A percentile compares a stretch with the other conserved stretches of the same genome.
Evolutionary conservation across 176 grass and related monocot genomes (phyloP).

Genomic region (Triticum urartu): DNA sequence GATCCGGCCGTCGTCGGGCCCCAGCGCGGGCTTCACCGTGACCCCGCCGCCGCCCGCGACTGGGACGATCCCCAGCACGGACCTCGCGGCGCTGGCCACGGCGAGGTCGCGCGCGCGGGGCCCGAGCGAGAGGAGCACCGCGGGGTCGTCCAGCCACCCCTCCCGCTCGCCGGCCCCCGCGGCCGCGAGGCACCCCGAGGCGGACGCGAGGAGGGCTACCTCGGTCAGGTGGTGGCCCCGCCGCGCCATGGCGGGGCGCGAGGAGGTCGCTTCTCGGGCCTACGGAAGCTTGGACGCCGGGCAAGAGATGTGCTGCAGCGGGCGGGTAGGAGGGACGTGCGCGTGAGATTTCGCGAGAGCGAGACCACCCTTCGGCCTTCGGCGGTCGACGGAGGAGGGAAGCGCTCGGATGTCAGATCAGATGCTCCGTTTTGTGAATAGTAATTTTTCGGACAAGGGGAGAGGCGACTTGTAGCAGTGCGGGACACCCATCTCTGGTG

Average conservation of each 20-base stretch:
- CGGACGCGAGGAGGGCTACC: constrained; percentile 61
- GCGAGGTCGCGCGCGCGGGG: constrained; percentile 51
- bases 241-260: constrained; percentile 40
- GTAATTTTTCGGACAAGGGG: background rate
- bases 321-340: background rate
- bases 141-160: constrained; percentile 78
- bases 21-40: constrained; percentile 50
- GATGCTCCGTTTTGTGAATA: too few species aligned
- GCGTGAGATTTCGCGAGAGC: background rate
- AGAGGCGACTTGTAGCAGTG: too few species aligned
- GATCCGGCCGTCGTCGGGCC: constrained; percentile 55
- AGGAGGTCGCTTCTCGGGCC: background rate
- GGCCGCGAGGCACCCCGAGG: constrained; percentile 43
- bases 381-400: too few species aligned
- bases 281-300: background rate
- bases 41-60: constrained; percentile 11
- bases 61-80: constrained; percentile 46
- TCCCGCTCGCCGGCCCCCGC: constrained; percentile 69
- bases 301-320: background rate
- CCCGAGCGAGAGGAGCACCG: constrained; percentile 60
- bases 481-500: too few species aligned
- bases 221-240: constrained; percentile 79
- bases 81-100: constrained; percentile 43
- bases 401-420: too few species aligned
- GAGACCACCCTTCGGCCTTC: background rate